These are phyloP conservation scores for Neostapfia colusana DNA, from an alignment of 176 grass and related monocot genomes.

Conservation along the genomic window DNA sequence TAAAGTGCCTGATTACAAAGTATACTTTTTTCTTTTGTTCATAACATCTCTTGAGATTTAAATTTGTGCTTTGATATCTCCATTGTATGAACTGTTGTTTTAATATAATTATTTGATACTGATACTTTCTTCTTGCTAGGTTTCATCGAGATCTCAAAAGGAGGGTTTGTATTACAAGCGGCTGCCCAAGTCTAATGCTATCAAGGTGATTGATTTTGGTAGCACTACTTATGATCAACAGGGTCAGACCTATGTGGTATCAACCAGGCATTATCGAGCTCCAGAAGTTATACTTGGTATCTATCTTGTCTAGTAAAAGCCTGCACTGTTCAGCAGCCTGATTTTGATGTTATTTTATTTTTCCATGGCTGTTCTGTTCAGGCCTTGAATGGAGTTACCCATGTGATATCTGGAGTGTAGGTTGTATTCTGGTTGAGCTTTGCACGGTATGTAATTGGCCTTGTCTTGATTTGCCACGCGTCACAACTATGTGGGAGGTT, in stretches of 20 bases:
- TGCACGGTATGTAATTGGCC: constrained; percentile 73
- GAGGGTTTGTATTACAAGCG: constrained; percentile 74
- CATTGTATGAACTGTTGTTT: not conserved
- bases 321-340: not conserved
- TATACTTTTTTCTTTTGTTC: constrained; percentile 64
- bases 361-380: constrained; percentile 36
- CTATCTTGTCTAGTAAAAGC: constrained; percentile 14
- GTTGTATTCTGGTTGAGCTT: constrained; percentile 93
- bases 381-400: constrained; percentile 92
- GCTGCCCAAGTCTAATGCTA: constrained; percentile 82
- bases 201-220: constrained; percentile 99
- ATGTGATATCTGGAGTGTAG: constrained; percentile 96
- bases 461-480: not conserved
- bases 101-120: not conserved
- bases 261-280: constrained; percentile 89
- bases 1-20: constrained; percentile 99
- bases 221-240: constrained; percentile 74
- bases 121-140: constrained; percentile 45
- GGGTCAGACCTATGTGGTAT: constrained; percentile 82
- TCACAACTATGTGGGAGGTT: not conserved
- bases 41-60: not conserved
- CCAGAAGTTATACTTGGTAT: constrained; percentile 95
- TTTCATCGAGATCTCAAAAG: constrained; percentile 55
- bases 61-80: not conserved
- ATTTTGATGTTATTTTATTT: constrained; percentile 28